Evolutionary conservation across 2,329 filamentous ascomycete genomes (phyloP), one percentile per base, ranked within the genome.

Genomic region (Sclerotinia glacialis): DNA sequence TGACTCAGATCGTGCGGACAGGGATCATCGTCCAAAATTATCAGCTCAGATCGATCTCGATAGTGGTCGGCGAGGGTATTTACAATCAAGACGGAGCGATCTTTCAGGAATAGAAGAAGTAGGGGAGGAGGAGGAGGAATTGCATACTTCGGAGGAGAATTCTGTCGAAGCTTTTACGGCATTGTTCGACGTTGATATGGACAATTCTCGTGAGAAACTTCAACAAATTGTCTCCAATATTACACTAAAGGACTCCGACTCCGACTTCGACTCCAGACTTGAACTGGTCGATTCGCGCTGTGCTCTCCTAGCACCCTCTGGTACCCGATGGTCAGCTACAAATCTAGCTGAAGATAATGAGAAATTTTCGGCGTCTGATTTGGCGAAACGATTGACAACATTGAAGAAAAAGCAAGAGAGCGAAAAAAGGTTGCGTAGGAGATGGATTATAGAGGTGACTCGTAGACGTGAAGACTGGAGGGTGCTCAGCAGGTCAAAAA

Each of bases 81-180:
- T 49, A 14, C 28, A 5, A 37, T 21, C 58, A 61, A n/a, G 31
- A 61, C 16, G 21, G n/a, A 12, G 11, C 23, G 3, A 37, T 26
- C 31, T 49, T 5, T 8, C 44, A 26, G 8, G 2, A 6, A 59
- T 59, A 34, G 44, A 61, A 23, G 31, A 49, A 61, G 44, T 21
- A 2, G 52, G 37, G n/a, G n/a, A 11, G n/a, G n/a, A 11, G 28
- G 21, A 59, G 11, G 34, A 42, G 3, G 3, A 40, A 6, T 23
- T 16, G n/a, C 8, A 12, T 26, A 3, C 37, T 7, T 40, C 2
- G 21, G 21, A 55, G 31, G 11, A 23, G 14, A 61, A 1, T 55
- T 7, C 9, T 23, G 14, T 40, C 9, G 31, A 37, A 9, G 31
- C 66, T 49, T 70, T 68, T 12, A 26, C 23, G 2, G 28, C 31